Base-by-base conservation (phyloP, 73 alveolate species). In the Effrenium voratum region DNA sequence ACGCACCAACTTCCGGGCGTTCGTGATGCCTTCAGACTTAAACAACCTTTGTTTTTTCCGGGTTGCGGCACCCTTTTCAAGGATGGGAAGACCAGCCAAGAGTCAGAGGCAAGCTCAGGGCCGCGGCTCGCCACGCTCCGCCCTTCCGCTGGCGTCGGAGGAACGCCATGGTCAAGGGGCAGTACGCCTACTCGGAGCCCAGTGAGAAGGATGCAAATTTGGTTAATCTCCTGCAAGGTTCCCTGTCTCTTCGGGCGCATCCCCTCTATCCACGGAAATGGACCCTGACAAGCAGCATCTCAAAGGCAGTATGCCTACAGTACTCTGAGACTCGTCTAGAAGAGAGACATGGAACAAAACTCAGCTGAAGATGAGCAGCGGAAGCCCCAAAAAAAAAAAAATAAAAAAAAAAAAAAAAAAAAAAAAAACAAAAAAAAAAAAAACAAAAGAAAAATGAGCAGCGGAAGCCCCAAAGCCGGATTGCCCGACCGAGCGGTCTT, bases 151-250 rank as follows among this genome's bases (percentile, higher is more conserved):
- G 94, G 46, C 76, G 81, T 15, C 94, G 94, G 1, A 86, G 82
- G 38, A 86, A 86, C 34, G 94, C 94, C 94, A 86, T 86, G 36
- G 94, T 86, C 82, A 36, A 40, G 30, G 94, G 94, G 40, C 94
- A 86, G 46, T n/a, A 60, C n/a, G 94, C 94, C 94, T 86, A 4
- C 49, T 15, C 36, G 44, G 0, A 5, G 83, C 32, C 15, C 15
- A n/a, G 16, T 19, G 16, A 19, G 34, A n/a, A 34, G n/a, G n/a
- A n/a, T n/a, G n/a, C n/a, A n/a, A n/a, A n/a, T n/a, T n/a, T n/a
- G n/a, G n/a, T n/a, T n/a, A n/a, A n/a, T n/a, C n/a, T n/a, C n/a
- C n/a, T n/a, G n/a, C n/a, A n/a, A n/a, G n/a, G n/a, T n/a, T n/a
- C n/a, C n/a, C n/a, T n/a, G n/a, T n/a, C n/a, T n/a, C n/a, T n/a